A percentile compares a stretch with the other conserved stretches of the same genome.
Conservation (phyloP, 1,139 yeast species). For the Saccharomycopsis hybrid region DNA sequence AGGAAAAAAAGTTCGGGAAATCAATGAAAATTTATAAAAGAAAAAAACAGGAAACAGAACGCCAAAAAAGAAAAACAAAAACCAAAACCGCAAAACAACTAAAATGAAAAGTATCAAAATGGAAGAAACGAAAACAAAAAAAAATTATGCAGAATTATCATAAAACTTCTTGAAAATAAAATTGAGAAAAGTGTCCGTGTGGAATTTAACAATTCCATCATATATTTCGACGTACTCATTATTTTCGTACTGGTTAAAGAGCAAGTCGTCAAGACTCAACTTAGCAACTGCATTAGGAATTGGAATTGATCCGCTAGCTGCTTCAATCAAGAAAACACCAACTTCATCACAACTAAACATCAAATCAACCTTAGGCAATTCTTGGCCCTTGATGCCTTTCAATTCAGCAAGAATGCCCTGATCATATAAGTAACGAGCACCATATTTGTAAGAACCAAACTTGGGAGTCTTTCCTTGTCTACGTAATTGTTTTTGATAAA, state of each 20-base stretch:
- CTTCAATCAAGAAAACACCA: slow-evolving; percentile 55
- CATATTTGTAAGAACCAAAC: slow-evolving; percentile 80
- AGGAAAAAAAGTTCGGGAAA: no score
- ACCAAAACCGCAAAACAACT: background rate
- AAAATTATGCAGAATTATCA: slow-evolving; percentile 20
- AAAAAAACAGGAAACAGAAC: background rate
- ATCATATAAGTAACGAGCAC: slow-evolving; percentile 70
- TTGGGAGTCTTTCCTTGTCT: slow-evolving; percentile 61
- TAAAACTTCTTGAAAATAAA: slow-evolving; percentile 72
- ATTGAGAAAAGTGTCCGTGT: slow-evolving; percentile 59
- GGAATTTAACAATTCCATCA: slow-evolving; percentile 59
- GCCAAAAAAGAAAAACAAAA: background rate
- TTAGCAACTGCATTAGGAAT: slow-evolving; percentile 19
- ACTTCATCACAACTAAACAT: slow-evolving; percentile 72
- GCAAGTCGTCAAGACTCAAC: slow-evolving; percentile 45
- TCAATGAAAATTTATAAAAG: no score
- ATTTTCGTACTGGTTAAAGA: slow-evolving; percentile 57
- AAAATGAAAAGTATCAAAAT: no score
- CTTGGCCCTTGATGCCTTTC: slow-evolving; percentile 34
- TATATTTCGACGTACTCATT: slow-evolving; percentile 45
- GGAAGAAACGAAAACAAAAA: background rate
- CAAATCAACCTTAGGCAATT: slow-evolving; percentile 47
- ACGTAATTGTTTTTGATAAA: slow-evolving; percentile 66
- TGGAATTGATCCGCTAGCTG: slow-evolving; percentile 19
- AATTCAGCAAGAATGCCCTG: slow-evolving; percentile 60